Evolutionary conservation across 805 yeast species (phyloP).

Genomic region (Pichia nakasei): DNA sequence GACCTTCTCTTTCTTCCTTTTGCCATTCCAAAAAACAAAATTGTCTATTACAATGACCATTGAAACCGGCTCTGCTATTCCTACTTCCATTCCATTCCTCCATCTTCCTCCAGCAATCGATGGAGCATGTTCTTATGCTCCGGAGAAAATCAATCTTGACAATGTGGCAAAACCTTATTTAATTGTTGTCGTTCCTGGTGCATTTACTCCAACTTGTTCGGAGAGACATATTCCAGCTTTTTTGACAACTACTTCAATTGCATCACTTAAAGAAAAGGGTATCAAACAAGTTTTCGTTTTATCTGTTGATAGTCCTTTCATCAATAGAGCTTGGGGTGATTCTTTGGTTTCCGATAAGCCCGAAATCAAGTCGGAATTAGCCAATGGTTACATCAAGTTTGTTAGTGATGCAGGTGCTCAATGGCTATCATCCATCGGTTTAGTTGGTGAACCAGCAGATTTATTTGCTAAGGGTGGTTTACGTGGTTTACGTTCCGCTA

Average conservation of each 20-base stretch:
- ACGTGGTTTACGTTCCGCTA: constrained; percentile 48
- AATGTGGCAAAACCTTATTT: constrained; percentile 7
- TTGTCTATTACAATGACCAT: background rate
- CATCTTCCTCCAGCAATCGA: constrained; percentile 8
- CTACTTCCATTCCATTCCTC: background rate
- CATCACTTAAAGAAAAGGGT: constrained; percentile 29
- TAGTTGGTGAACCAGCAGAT: constrained; percentile 10
- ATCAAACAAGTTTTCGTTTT: constrained; percentile 31
- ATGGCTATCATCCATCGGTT: constrained; percentile 6
- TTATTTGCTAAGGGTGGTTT: constrained; percentile 9
- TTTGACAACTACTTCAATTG: constrained; percentile 24
- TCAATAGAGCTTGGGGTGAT: constrained; percentile 38
- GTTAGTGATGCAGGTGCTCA: constrained; percentile 43
- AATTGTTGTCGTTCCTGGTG: constrained; percentile 42
- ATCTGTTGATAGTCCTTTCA: constrained; percentile 36
- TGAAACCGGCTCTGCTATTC: background rate
- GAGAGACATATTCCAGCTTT: constrained; percentile 36
- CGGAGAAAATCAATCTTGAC: constrained; percentile 3
- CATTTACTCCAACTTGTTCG: constrained; percentile 42
- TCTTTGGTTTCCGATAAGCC: constrained; percentile 31
- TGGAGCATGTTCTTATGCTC: constrained; percentile 6
- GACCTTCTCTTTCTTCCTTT: background rate
- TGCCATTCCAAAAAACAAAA: background rate
- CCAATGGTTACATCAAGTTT: constrained; percentile 32
- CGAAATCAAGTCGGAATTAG: background rate